A percentile compares a stretch with the other conserved stretches of the same genome.
Conservation (phyloP, 208 protist genomes). For the Vickermania ingenoplastis region DNA sequence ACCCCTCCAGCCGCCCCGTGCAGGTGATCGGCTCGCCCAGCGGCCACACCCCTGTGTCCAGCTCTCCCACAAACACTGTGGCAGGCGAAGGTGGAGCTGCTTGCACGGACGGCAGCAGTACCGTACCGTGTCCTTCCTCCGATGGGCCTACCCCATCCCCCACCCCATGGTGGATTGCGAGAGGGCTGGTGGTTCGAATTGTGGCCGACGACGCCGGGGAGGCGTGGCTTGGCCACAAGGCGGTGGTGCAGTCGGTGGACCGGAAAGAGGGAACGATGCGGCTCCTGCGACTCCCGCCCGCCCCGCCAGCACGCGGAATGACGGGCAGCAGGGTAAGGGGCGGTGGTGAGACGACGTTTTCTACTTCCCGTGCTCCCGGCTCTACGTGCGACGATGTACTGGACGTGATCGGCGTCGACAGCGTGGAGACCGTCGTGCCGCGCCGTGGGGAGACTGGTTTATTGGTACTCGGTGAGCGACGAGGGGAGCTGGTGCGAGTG, state of each 20-base stretch:
- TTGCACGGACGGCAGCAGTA: background rate
- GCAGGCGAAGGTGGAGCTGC: background rate
- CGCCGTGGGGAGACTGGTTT: slow-evolving; percentile 49
- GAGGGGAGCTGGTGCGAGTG: slow-evolving; percentile 56
- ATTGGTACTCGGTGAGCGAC: slow-evolving; percentile 40
- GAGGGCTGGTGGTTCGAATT: slow-evolving; percentile 61
- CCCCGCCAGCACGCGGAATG: background rate
- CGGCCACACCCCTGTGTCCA: background rate
- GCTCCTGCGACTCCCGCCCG: slow-evolving; percentile 8
- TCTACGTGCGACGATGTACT: slow-evolving; percentile 17
- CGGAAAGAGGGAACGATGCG: slow-evolving; percentile 47
- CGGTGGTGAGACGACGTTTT: no score
- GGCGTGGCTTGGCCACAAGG: slow-evolving; percentile 56
- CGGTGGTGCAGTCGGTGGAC: slow-evolving; percentile 35
- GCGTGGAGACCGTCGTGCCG: slow-evolving; percentile 67
- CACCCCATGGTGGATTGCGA: slow-evolving; percentile 62
- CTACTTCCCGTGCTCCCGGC: background rate
- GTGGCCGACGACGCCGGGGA: slow-evolving; percentile 37
- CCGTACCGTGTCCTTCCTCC: background rate
- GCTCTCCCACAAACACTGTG: background rate
- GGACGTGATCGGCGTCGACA: slow-evolving; percentile 47
- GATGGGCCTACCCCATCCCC: background rate
- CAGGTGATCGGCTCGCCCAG: slow-evolving; percentile 8
- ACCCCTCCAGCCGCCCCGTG: slow-evolving; percentile 56
- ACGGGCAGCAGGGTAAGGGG: background rate